Conservation (phyloP, 148 eudicot species). For the Cornus suecica region DNA sequence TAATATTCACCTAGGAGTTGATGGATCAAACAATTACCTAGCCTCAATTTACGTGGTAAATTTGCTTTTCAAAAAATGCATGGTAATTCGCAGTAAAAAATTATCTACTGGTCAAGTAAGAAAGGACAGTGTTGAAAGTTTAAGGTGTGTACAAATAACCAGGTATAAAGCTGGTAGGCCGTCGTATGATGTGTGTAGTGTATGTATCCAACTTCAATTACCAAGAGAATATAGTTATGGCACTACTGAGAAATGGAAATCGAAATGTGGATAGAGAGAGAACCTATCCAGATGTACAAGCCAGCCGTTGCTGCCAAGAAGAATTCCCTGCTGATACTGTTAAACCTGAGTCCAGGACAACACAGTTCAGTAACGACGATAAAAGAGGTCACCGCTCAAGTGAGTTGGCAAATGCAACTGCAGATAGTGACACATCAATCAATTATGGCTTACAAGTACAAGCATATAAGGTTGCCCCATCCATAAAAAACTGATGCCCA, state of each 20-base stretch:
- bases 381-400: not conserved
- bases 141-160: too few relatives aligned
- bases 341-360: constrained; percentile 47
- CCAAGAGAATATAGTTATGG: too few relatives aligned
- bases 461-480: constrained; percentile 86
- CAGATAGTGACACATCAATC: not conserved
- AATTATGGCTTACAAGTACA: constrained; percentile 56
- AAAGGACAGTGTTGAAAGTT: too few relatives aligned
- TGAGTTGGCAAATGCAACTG: not conserved
- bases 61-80: too few relatives aligned
- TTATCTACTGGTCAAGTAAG: too few relatives aligned
- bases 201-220: too few relatives aligned
- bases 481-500: constrained; percentile 90
- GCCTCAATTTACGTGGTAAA: too few relatives aligned
- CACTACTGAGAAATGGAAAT: not conserved
- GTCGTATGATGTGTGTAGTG: too few relatives aligned
- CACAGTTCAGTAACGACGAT: not conserved
- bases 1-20: too few relatives aligned
- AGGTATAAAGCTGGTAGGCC: too few relatives aligned
- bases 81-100: too few relatives aligned
- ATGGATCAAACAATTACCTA: too few relatives aligned
- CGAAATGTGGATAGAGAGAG: constrained; percentile 18
- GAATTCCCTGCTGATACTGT: constrained; percentile 66
- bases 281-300: constrained; percentile 76
- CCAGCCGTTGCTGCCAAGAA: constrained; percentile 73